These are phyloP conservation scores for Rasamsonia emersonii DNA, from an alignment of 2,329 filamentous ascomycete genomes.

Conservation along the genomic window DNA sequence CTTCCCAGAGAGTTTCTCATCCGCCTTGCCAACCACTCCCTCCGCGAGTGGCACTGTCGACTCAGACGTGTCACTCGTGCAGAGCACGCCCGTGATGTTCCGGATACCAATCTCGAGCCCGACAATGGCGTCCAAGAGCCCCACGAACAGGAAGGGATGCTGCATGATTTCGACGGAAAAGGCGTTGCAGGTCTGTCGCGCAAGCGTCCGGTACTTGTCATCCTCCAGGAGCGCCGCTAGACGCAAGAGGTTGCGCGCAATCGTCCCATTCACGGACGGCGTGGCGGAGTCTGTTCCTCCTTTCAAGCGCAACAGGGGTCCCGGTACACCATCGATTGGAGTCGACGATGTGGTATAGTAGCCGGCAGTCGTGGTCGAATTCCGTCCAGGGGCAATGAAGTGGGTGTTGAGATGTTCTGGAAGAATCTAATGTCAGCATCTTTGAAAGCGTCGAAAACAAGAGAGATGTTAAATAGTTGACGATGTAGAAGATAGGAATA, in stretches of 20 bases:
- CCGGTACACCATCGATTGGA: conserved; percentile 52
- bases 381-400: conserved; percentile 61
- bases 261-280: conserved; percentile 80
- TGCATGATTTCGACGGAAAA: conserved; percentile 90
- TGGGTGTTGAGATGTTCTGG: conserved; percentile 63
- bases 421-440: too few species aligned
- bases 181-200: conserved; percentile 66
- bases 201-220: conserved; percentile 53
- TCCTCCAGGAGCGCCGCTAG: conserved; percentile 63
- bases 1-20: conserved; percentile 18
- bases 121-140: conserved; percentile 68
- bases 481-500: not conserved
- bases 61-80: conserved; percentile 21
- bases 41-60: conserved; percentile 9
- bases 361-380: conserved; percentile 27
- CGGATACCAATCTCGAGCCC: conserved; percentile 62
- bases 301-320: conserved; percentile 71
- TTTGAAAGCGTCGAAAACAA: conserved; percentile 4
- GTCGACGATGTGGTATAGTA: conserved; percentile 35
- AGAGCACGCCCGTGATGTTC: conserved; percentile 48
- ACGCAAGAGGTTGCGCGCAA: conserved; percentile 79
- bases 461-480: not conserved
- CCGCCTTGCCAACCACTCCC: conserved; percentile 11
- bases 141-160: conserved; percentile 85
- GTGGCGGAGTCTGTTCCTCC: conserved; percentile 91